phyloP scores from a whole-genome alignment of 805 yeast genomes.

The Wickerhamomyces hampshirensis region DNA sequence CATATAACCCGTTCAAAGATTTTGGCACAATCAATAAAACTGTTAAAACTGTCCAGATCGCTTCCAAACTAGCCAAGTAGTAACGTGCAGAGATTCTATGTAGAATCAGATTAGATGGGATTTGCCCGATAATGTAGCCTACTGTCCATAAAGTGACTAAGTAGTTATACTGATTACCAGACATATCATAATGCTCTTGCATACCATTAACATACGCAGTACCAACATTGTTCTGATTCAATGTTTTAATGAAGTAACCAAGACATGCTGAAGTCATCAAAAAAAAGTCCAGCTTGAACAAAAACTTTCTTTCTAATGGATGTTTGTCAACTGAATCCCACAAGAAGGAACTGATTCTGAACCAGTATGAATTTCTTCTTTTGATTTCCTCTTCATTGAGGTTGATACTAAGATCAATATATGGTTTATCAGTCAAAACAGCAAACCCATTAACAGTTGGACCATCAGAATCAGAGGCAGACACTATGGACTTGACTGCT shows the following conservation, averaged over 20 bases:
- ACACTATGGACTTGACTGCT: no score
- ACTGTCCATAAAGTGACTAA: constrained; percentile 39
- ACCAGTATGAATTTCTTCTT: constrained; percentile 12
- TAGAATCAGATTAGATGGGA: constrained; percentile 38
- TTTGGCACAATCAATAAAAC: constrained; percentile 12
- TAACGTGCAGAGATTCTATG: constrained; percentile 32
- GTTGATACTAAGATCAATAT: constrained; percentile 12
- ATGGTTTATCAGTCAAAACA: constrained; percentile 5
- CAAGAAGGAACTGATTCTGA: constrained; percentile 7
- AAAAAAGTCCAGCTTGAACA: constrained; percentile 6
- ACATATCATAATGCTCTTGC: constrained; percentile 37
- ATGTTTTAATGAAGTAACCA: constrained; percentile 7
- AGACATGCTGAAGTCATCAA: constrained; percentile 4
- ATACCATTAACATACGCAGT: constrained; percentile 19
- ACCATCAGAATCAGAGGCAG: background rate
- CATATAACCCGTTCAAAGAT: constrained; percentile 23
- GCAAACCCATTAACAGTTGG: background rate
- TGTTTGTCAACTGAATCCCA: constrained; percentile 16
- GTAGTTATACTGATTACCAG: constrained; percentile 38
- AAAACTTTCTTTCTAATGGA: constrained; percentile 3
- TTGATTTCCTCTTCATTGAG: constrained; percentile 8
- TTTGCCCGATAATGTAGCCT: constrained; percentile 45
- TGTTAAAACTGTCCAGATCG: constrained; percentile 38
- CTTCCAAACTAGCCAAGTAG: constrained; percentile 37
- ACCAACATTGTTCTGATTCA: constrained; percentile 23